These are phyloP conservation scores for Emericellopsis terricola DNA, from an alignment of 495 filamentous ascomycete species.

Conservation along the genomic window DNA sequence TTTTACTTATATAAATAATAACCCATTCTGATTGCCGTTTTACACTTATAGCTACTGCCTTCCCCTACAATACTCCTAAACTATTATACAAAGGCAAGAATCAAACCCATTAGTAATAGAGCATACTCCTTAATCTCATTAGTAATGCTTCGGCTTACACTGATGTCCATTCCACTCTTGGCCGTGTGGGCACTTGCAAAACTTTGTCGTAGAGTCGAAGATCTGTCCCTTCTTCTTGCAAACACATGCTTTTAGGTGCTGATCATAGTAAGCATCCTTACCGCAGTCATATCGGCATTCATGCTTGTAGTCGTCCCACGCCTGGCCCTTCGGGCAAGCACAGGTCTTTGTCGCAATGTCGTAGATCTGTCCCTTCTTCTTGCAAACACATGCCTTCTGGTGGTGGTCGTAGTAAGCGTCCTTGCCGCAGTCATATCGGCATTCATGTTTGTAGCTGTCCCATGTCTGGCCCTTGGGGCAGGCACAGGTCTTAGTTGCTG, in stretches of 20 bases:
- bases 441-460: too few species aligned
- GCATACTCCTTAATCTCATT: too few species aligned
- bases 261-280: constrained; percentile 1
- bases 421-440: constrained; percentile 1
- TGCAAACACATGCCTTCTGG: constrained; percentile 1
- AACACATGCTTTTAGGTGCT: neutral
- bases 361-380: constrained; percentile 1
- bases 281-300: neutral
- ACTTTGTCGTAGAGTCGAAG: neutral
- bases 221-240: constrained; percentile 1
- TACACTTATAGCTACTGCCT: too few species aligned
- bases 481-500: neutral
- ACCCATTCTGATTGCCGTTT: too few species aligned
- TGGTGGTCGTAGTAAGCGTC: neutral
- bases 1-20: too few species aligned
- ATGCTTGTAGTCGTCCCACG: neutral
- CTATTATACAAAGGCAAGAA: too few species aligned
- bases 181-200: neutral
- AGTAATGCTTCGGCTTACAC: too few species aligned
- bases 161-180: neutral
- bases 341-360: neutral
- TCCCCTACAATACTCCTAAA: too few species aligned
- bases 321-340: neutral
- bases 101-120: too few species aligned
- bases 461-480: neutral